Conservation (phyloP, 2,329 filamentous ascomycete genomes). For the Ophiosphaerella herpotricha region DNA sequence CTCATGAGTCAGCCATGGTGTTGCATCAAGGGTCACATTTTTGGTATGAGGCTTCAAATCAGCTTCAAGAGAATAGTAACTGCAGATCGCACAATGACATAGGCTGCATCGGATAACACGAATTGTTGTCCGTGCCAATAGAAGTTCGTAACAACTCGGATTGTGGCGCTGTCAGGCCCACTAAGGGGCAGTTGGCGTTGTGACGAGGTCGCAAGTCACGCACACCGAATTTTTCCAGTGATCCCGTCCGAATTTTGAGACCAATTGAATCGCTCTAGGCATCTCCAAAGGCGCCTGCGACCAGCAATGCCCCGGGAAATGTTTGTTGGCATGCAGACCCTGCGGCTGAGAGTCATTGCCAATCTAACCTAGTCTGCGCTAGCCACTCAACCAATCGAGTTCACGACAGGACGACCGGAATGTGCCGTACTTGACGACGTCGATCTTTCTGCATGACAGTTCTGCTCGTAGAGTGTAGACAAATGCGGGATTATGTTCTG, state of each 20-base stretch:
- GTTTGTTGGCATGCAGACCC: conserved; percentile 1
- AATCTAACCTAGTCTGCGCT: neutral
- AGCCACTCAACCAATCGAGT: neutral
- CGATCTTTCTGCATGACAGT: conserved; percentile 1
- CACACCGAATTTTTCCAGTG: neutral
- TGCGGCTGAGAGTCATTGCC: conserved; percentile 3
- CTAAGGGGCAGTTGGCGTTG: neutral
- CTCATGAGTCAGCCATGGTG: neutral
- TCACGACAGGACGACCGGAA: neutral
- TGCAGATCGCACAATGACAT: too few species aligned
- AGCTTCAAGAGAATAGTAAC: too few species aligned
- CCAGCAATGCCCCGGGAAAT: neutral
- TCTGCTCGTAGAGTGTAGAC: neutral
- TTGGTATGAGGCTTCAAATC: neutral
- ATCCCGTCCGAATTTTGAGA: neutral
- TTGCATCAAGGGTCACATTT: neutral
- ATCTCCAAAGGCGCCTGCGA: neutral
- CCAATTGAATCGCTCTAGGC: neutral
- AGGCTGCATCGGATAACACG: neutral
- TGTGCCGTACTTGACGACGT: neutral
- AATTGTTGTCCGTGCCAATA: neutral
- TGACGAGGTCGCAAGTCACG: neutral
- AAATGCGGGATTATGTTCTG: too few species aligned
- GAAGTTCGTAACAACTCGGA: neutral
- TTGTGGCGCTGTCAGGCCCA: neutral